phyloP scores from a whole-genome alignment of 352 stramenopile species.

The Pseudoperonospora humuli region DNA sequence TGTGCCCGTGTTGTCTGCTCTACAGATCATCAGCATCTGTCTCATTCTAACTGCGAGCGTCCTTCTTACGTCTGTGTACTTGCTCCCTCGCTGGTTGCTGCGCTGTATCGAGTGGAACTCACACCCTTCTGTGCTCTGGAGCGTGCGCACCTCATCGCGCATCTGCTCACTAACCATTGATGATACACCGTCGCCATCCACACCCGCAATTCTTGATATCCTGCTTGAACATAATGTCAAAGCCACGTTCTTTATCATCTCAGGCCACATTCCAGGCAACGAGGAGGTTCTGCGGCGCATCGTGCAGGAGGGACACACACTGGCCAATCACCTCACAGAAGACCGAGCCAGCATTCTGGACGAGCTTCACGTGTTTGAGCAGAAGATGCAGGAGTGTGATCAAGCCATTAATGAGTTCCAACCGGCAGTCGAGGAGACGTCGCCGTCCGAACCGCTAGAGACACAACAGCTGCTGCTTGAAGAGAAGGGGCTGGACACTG shows the following conservation, averaged over 20 bases:
- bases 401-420: conserved; percentile 47
- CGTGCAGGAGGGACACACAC: conserved; percentile 62
- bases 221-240: conserved; percentile 50
- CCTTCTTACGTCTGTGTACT: conserved; percentile 50
- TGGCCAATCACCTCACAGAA: conserved; percentile 79
- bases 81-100: conserved; percentile 65
- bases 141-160: conserved; percentile 34
- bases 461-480: conserved; percentile 21
- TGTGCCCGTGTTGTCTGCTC: background rate
- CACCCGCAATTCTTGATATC: conserved; percentile 63
- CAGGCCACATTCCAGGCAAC: conserved; percentile 47
- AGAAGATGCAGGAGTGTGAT: conserved; percentile 76
- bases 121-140: conserved; percentile 73
- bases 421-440: background rate
- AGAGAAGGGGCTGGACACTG: conserved; percentile 2
- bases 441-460: conserved; percentile 1
- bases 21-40: conserved; percentile 14
- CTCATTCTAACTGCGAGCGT: conserved; percentile 21
- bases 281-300: conserved; percentile 69
- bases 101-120: conserved; percentile 54
- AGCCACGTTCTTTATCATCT: conserved; percentile 86
- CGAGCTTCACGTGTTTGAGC: conserved; percentile 72
- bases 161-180: conserved; percentile 78
- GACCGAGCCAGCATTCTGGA: conserved; percentile 75
- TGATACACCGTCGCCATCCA: conserved; percentile 59